phyloP scores from a whole-genome alignment of 1,284 basidiomycete genomes.

The Trichosporon ovoides region DNA sequence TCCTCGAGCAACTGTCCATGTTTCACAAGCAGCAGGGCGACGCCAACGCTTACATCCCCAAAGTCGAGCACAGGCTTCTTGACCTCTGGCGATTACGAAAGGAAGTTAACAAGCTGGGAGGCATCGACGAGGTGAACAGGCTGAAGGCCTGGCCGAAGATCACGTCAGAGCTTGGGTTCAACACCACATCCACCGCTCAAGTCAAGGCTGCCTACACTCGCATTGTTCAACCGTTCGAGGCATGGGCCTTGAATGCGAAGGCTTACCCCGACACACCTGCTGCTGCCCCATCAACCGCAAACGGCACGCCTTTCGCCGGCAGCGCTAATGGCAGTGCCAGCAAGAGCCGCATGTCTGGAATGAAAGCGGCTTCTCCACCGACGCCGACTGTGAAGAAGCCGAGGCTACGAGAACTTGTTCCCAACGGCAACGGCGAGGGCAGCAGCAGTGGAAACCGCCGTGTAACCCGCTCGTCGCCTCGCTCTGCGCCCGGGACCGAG shows the following conservation, averaged over 20 bases:
- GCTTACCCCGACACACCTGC: slow-evolving; percentile 42
- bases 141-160: slow-evolving; percentile 81
- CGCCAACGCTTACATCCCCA: slow-evolving; percentile 77
- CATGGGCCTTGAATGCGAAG: slow-evolving; percentile 72
- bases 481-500: neutral
- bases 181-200: slow-evolving; percentile 54
- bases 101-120: slow-evolving; percentile 82
- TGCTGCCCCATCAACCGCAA: neutral
- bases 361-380: neutral
- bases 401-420: neutral
- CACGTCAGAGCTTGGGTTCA: slow-evolving; percentile 73
- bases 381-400: neutral
- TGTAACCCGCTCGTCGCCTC: neutral
- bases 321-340: slow-evolving; percentile 21
- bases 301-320: slow-evolving; percentile 2
- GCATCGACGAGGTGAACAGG: slow-evolving; percentile 68
- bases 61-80: slow-evolving; percentile 82
- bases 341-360: slow-evolving; percentile 12
- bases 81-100: slow-evolving; percentile 90
- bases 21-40: slow-evolving; percentile 87
- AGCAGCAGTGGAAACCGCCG: neutral
- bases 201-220: slow-evolving; percentile 84
- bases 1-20: slow-evolving; percentile 90
- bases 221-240: slow-evolving; percentile 90
- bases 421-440: neutral